Evolutionary conservation across 805 yeast genomes (phyloP).

Genomic region (Candida ovalis): DNA sequence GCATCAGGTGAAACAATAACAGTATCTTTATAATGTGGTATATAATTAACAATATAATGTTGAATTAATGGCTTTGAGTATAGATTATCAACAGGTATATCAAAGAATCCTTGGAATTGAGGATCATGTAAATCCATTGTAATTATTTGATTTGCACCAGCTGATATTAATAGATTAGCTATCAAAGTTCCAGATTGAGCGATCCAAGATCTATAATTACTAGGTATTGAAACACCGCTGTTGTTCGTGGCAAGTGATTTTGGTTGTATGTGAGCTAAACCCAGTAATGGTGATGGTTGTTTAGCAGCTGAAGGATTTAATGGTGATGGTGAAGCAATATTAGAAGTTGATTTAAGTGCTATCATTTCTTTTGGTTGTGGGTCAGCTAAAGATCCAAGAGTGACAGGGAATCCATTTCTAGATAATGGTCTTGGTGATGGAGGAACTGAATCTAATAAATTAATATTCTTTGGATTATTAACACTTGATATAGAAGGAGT

Average conservation of each 20-base stretch:
- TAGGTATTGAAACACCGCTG: conserved; percentile 41
- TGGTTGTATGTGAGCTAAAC: background rate
- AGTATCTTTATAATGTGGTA: conserved; percentile 78
- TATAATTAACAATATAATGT: conserved; percentile 71
- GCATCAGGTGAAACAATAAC: conserved; percentile 97
- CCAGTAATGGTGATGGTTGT: conserved; percentile 7
- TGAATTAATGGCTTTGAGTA: conserved; percentile 85
- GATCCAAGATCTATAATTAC: conserved; percentile 84
- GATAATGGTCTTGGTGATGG: conserved; percentile 43
- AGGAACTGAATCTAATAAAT: conserved; percentile 39
- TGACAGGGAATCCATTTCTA: conserved; percentile 15
- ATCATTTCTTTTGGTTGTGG: conserved; percentile 13
- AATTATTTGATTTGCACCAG: conserved; percentile 95
- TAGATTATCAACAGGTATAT: conserved; percentile 92
- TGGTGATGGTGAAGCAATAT: conserved; percentile 9
- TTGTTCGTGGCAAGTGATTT: conserved; percentile 19
- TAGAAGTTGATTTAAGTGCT: conserved; percentile 4
- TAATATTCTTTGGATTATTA: conserved; percentile 9
- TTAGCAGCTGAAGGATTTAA: conserved; percentile 5
- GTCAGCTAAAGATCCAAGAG: conserved; percentile 4
- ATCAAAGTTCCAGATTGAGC: conserved; percentile 92
- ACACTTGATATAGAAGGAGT: conserved; percentile 50
- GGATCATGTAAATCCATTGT: conserved; percentile 99
- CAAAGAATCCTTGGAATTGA: conserved; percentile 96
- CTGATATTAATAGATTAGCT: conserved; percentile 80